A percentile compares a stretch with the other conserved stretches of the same genome.
These are phyloP conservation scores for Zancudomyces culisetae DNA, from an alignment of 371 early-diverging fungal species.

Conservation along the genomic window DNA sequence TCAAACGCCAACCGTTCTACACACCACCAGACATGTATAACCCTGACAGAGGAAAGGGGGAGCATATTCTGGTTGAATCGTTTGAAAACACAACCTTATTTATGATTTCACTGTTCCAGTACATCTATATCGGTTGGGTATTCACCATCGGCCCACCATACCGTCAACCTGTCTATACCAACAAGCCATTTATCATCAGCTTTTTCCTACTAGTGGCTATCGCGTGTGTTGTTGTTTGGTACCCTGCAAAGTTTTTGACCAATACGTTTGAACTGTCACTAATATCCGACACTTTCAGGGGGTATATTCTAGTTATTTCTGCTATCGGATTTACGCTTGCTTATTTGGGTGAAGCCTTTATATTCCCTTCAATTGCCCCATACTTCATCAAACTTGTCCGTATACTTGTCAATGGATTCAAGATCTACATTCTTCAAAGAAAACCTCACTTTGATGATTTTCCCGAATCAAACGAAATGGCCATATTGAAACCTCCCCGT, in stretches of 20 bases:
- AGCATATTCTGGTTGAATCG: constrained; percentile 44
- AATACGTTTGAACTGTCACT: constrained; percentile 34
- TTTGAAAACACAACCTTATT: constrained; percentile 83
- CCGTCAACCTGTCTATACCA: constrained; percentile 56
- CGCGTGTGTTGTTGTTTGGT: constrained; percentile 28
- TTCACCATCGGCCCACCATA: constrained; percentile 92
- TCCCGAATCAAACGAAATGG: too few species aligned
- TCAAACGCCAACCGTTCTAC: constrained; percentile 59
- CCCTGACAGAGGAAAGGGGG: constrained; percentile 37
- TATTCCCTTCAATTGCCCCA: constrained; percentile 18
- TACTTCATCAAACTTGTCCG: background rate
- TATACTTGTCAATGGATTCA: too few species aligned
- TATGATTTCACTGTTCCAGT: constrained; percentile 74
- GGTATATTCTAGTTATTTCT: constrained; percentile 11
- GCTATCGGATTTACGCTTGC: constrained; percentile 15
- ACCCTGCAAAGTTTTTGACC: constrained; percentile 22
- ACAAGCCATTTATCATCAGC: constrained; percentile 43
- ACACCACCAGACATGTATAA: constrained; percentile 24
- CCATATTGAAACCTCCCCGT: too few species aligned
- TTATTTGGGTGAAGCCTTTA: constrained; percentile 11
- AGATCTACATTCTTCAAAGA: too few species aligned
- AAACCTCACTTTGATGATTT: too few species aligned
- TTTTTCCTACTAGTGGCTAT: constrained; percentile 26
- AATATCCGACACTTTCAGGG: constrained; percentile 11
- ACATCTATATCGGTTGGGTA: constrained; percentile 69